These are phyloP conservation scores for Tricholoma flavovirens DNA, from an alignment of 768 basidiomycete species.

Conservation along the genomic window DNA sequence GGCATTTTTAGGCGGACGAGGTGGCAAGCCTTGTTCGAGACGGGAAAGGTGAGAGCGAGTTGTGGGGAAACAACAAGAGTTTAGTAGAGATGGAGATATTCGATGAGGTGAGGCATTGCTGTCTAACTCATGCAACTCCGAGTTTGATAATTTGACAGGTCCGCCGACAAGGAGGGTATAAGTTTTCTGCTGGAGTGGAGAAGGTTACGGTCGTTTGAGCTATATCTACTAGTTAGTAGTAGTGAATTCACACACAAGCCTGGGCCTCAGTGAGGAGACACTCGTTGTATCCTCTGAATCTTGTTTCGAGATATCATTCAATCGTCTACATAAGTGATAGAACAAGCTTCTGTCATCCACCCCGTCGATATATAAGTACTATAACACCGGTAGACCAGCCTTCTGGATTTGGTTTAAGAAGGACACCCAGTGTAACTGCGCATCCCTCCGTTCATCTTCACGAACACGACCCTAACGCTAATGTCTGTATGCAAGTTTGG, in stretches of 20 bases:
- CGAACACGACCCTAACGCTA: neutral
- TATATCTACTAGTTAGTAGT: too few relatives aligned
- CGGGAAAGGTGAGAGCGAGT: constrained; percentile 64
- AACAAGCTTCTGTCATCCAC: too few relatives aligned
- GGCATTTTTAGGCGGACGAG: constrained; percentile 86
- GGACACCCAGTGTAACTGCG: neutral
- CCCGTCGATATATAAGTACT: too few relatives aligned
- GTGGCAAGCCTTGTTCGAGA: constrained; percentile 73
- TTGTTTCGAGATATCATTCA: too few relatives aligned
- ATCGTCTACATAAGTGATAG: too few relatives aligned
- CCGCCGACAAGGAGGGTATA: constrained; percentile 62
- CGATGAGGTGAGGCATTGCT: constrained; percentile 54
- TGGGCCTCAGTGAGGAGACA: too few relatives aligned
- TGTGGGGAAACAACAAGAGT: constrained; percentile 80
- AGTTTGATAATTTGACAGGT: constrained; percentile 34
- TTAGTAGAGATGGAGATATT: constrained; percentile 79
- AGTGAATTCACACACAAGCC: too few relatives aligned
- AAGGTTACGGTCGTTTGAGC: constrained; percentile 37
- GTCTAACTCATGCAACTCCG: neutral
- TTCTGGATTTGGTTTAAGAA: neutral
- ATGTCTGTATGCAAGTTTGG: constrained; percentile 8
- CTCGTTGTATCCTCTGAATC: too few relatives aligned
- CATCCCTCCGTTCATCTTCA: neutral
- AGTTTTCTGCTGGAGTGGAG: constrained; percentile 59
- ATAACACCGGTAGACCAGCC: neutral